Evolutionary conservation across 1,284 basidiomycete genomes (phyloP), one percentile per base, ranked within the genome.

Genomic region (Sporisorium graminicola): DNA sequence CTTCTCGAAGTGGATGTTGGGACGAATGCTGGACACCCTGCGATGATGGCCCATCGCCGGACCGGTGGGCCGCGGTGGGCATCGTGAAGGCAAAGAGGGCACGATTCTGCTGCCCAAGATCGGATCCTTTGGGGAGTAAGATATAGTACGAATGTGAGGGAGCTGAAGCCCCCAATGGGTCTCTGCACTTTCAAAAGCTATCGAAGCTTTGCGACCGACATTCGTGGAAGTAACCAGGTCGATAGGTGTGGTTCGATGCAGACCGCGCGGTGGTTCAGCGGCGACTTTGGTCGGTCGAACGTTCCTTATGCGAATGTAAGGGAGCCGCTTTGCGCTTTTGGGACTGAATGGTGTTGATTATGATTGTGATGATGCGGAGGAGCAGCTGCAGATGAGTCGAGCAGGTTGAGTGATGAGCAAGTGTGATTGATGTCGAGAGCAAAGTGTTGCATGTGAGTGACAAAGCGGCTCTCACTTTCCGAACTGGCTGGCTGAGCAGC

Each of bases 41-140:
- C 53, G 54, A 60, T 42, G 72, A 47, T 26, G 73, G 62, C 67
- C 73, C 73, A 66, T 70, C 67, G 64, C 64, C 64, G 64, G 73
- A 66, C 67, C 69, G 43, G n/a, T 64, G 35, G 64, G 69, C 67
- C 73, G 58, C 73, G 63, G 67, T 58, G 64, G 73, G 73, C 73
- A 75, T 75, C 50, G 47, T 40, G 50, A 1, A 26, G 20, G 40
- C 9, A 27, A 37, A 29, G 35, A 29, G 40, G 51, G 49, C 37
- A 42, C 56, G 20, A 44, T 46, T 29, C 42, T 56, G 56, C 40
- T 56, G 52, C 51, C 14, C 47, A 14, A 26, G 22, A 54, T 27
- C 10, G 18, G 24, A 5, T 20, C 20, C 27, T 33, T 10, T 14
- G 50, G 33, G 12, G 12, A 37, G 13, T 13, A 18, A 26, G 52